phyloP scores from a whole-genome alignment of 2,329 filamentous ascomycete species.

The Diplodia seriata region DNA sequence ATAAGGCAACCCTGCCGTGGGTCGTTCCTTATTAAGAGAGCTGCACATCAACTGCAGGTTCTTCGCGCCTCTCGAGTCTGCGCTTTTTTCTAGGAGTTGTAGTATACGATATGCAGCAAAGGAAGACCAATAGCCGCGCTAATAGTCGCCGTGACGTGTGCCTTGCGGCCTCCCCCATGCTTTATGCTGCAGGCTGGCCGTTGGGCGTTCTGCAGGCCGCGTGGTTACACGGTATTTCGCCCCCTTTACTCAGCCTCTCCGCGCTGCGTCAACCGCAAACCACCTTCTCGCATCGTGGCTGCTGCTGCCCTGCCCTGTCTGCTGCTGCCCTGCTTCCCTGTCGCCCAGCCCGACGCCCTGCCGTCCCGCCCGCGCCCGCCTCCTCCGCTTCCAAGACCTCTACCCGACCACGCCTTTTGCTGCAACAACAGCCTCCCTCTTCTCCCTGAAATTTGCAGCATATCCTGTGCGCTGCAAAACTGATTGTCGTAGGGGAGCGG shows the following conservation, averaged over 20 bases:
- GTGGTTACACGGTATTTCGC: not conserved
- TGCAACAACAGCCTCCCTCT: not conserved
- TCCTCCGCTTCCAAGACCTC: conserved; percentile 8
- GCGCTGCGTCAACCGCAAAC: conserved; percentile 23
- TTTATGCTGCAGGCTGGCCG: not conserved
- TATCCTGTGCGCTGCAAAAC: not conserved
- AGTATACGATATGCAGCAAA: not conserved
- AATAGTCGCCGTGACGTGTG: not conserved
- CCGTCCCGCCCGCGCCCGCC: conserved; percentile 3
- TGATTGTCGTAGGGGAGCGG: conserved; percentile 16
- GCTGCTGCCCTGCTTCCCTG: conserved; percentile 17
- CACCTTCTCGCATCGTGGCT: conserved; percentile 4
- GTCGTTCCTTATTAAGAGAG: not conserved
- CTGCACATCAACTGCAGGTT: not conserved
- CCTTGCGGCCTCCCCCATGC: not conserved
- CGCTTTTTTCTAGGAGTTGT: not conserved
- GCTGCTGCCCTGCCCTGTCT: conserved; percentile 14
- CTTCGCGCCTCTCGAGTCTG: not conserved
- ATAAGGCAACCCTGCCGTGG: not conserved
- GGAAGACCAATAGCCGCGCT: not conserved
- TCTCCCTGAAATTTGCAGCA: not conserved
- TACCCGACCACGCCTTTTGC: not conserved
- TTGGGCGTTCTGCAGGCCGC: not conserved
- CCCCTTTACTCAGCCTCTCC: conserved; percentile 23
- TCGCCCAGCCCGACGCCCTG: not conserved